Evolutionary conservation across 2,329 filamentous ascomycete genomes (phyloP).

Genomic region (Gaeumannomyces sp.): DNA sequence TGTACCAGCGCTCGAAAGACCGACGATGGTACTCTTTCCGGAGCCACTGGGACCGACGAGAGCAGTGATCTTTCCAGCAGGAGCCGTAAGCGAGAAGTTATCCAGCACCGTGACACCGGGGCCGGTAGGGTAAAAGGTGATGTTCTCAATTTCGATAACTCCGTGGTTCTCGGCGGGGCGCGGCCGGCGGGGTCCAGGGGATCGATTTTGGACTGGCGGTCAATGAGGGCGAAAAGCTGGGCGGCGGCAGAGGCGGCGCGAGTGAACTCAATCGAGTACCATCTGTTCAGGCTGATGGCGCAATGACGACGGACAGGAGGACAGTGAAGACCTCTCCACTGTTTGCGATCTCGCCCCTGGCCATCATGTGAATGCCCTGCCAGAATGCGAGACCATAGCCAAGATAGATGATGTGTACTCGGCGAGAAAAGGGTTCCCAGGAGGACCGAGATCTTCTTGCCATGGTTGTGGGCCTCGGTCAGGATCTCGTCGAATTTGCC

Average conservation of each 20-base stretch:
- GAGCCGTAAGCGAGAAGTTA: slow-evolving; percentile 34
- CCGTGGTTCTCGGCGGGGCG: slow-evolving; percentile 23
- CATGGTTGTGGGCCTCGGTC: slow-evolving; percentile 29
- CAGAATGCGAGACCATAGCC: slow-evolving; percentile 45
- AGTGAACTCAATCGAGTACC: slow-evolving; percentile 31
- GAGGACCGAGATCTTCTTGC: slow-evolving; percentile 19
- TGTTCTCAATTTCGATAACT: slow-evolving; percentile 31
- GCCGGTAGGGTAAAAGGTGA: slow-evolving; percentile 40
- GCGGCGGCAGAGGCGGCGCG: slow-evolving; percentile 29
- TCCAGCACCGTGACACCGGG: slow-evolving; percentile 35
- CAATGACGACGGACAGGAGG: slow-evolving; percentile 32
- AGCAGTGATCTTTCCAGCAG: slow-evolving; percentile 38
- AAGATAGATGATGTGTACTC: slow-evolving; percentile 41
- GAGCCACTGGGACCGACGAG: slow-evolving; percentile 47
- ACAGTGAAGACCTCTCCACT: slow-evolving; percentile 17
- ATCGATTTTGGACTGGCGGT: slow-evolving; percentile 30
- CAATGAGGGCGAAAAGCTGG: slow-evolving; percentile 32
- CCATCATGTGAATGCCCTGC: slow-evolving; percentile 42
- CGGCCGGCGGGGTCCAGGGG: slow-evolving; percentile 26
- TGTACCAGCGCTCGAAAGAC: slow-evolving; percentile 53
- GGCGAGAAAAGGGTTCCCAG: slow-evolving; percentile 28
- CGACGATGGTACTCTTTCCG: slow-evolving; percentile 31
- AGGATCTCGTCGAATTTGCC: slow-evolving; percentile 36
- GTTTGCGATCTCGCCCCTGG: slow-evolving; percentile 35
- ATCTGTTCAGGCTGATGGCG: slow-evolving; percentile 29